Evolutionary conservation across 169 alveolate species (phyloP), one percentile per base, ranked within the genome.

Genomic region (Perkinsus chesapeaki): DNA sequence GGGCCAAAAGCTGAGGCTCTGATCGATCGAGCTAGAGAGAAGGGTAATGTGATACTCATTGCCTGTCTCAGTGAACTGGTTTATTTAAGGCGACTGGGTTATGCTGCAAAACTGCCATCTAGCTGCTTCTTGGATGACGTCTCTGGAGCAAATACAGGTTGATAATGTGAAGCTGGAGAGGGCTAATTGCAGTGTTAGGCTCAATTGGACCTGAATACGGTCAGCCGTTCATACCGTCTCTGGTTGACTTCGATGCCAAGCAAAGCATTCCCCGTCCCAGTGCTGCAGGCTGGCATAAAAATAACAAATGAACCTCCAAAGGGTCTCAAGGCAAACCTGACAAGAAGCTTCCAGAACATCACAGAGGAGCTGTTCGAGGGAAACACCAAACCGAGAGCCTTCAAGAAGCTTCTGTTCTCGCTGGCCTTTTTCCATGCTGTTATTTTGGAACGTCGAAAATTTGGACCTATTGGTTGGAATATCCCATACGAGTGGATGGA

Each of bases 391-490:
- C 82, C 82, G 37, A 60, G 23, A 73, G 97, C 96, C 94, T 98
- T 95, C 95, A 97, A 98, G 96, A 96, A 98, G 94, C 95, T 99
- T 36, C 98, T 98, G 93, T 98, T 98, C 97, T 95, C 98, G 48
- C 95, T 98, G 39, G 97, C 99, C 39, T 97, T 99, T 97, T 95
- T 98, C 94, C 99, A 98, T 95, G 99, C 99, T 48, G 98, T 98
- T 16, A 96, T 98, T 36, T 96, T 98, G 73, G 99, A 98, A 93
- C 96, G 99, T 94, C 97, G 98, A 43, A 96, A 99, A 96, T 98
- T 97, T 95, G 97, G 98, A 23, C 99, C 99, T 38, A 97, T 98
- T 73, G 99, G 99, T 36, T 98, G 99, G 99, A 98, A 99, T 92
- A 98, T 97, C 94, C 93, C 93, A 73, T 98, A 98, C 95, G 99